phyloP scores from a whole-genome alignment of 768 basidiomycete species.

The Tricholomella constricta region DNA sequence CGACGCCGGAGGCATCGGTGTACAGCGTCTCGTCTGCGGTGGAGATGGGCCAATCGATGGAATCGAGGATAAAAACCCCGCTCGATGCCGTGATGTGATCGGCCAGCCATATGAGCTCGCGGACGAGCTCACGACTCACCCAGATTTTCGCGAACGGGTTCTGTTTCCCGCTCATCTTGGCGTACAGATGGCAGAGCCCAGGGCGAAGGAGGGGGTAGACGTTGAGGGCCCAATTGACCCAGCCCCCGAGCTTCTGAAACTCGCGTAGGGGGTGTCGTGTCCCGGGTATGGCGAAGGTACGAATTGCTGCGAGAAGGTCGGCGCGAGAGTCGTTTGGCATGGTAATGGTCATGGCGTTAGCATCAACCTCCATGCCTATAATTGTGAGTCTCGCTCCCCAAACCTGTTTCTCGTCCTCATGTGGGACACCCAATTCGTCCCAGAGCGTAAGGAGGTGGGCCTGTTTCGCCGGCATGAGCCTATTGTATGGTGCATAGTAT shows the following conservation, averaged over 20 bases:
- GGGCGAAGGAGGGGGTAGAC: constrained; percentile 26
- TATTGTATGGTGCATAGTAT: neutral
- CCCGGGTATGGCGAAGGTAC: constrained; percentile 2
- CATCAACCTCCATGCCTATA: neutral
- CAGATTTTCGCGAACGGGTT: no score
- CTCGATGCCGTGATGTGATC: constrained; percentile 17
- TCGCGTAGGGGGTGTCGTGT: neutral
- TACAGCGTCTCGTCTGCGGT: no score
- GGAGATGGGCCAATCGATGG: constrained; percentile 15
- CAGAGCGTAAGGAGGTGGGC: neutral
- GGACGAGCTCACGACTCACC: no score
- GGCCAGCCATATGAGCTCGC: no score
- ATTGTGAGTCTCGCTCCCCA: neutral
- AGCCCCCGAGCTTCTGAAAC: constrained; percentile 29
- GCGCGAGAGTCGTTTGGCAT: neutral
- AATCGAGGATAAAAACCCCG: constrained; percentile 24
- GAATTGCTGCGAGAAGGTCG: constrained; percentile 12
- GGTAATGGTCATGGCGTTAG: neutral
- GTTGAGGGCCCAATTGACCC: constrained; percentile 43
- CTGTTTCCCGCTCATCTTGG: no score
- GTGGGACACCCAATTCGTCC: neutral
- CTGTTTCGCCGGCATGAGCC: neutral
- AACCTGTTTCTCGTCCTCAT: neutral
- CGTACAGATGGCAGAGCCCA: constrained; percentile 31
- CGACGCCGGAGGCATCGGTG: constrained; percentile 26